Evolutionary conservation across 306 rosid genomes (phyloP).

Genomic region (Malus fusca): DNA sequence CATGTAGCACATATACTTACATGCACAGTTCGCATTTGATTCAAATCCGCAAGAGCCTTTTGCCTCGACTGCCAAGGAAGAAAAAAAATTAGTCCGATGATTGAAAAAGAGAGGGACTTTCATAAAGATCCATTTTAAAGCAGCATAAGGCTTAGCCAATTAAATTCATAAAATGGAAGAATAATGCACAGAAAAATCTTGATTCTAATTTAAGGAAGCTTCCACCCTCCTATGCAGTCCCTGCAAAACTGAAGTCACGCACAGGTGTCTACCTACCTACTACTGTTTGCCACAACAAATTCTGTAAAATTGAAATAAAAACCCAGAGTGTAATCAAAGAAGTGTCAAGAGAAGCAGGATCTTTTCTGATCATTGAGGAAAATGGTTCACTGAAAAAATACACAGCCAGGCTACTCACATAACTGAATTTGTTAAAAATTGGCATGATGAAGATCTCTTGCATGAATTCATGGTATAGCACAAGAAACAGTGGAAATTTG

Average conservation of each 20-base stretch:
- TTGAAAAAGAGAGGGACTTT: not conserved
- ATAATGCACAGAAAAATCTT: not conserved
- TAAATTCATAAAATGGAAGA: not conserved
- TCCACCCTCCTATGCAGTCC: not conserved
- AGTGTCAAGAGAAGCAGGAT: not conserved
- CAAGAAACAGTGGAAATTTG: not conserved
- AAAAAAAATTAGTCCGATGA: not conserved
- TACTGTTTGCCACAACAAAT: not conserved
- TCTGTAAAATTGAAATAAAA: not conserved
- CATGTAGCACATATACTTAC: conserved; percentile 33
- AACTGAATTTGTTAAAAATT: not conserved
- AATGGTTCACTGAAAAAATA: not conserved
- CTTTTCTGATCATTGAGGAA: not conserved
- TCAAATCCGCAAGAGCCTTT: conserved; percentile 77
- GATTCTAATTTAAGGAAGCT: not conserved
- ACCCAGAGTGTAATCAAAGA: no score
- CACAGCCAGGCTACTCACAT: not conserved
- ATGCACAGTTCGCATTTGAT: conserved; percentile 73
- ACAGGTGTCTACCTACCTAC: not conserved
- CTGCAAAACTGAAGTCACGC: not conserved
- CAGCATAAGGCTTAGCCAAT: not conserved
- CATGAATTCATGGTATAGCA: not conserved
- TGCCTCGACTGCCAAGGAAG: conserved; percentile 67
- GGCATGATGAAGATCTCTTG: not conserved
- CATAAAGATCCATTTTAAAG: not conserved